A percentile compares a stretch with the other conserved stretches of the same genome.
These are phyloP conservation scores for Venturia carpophila DNA, from an alignment of 2,329 filamentous ascomycete species.

Conservation along the genomic window DNA sequence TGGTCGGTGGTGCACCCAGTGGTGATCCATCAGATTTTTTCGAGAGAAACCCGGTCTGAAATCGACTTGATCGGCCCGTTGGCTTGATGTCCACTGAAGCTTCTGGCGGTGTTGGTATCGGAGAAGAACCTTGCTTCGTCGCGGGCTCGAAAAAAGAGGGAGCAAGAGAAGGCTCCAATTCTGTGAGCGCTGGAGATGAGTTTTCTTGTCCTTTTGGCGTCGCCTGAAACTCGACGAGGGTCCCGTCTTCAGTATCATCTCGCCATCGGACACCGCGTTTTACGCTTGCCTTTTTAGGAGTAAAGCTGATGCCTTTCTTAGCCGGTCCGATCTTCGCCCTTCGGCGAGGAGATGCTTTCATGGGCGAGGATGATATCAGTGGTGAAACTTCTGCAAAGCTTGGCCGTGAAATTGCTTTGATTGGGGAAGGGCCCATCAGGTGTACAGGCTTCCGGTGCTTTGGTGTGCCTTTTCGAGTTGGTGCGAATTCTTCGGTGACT, in stretches of 20 bases:
- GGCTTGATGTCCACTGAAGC: conserved; percentile 53
- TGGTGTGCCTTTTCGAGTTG: conserved; percentile 64
- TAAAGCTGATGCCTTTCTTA: conserved; percentile 61
- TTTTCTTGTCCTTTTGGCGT: conserved; percentile 64
- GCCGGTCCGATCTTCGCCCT: conserved; percentile 52
- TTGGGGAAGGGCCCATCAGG: conserved; percentile 40
- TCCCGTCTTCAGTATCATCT: conserved; percentile 80
- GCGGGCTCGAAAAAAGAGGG: conserved; percentile 30
- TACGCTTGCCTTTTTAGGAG: conserved; percentile 63
- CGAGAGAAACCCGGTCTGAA: conserved; percentile 80
- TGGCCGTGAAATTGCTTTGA: conserved; percentile 34
- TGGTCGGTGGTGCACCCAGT: conserved; percentile 40
- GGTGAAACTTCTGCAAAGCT: conserved; percentile 25
- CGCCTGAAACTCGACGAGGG: conserved; percentile 82
- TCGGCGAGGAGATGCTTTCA: conserved; percentile 72
- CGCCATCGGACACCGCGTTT: conserved; percentile 80
- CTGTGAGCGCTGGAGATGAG: conserved; percentile 21
- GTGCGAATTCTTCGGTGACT: conserved; percentile 58
- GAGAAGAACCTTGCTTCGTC: conserved; percentile 41
- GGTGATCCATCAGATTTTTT: conserved; percentile 53
- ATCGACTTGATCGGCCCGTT: conserved; percentile 52
- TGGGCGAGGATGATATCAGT: conserved; percentile 51
- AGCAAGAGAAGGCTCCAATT: conserved; percentile 41
- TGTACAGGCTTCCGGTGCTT: conserved; percentile 55
- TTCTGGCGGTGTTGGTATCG: conserved; percentile 48